Conservation (phyloP, 1,284 basidiomycete genomes). For the Bjerkandera adusta region DNA sequence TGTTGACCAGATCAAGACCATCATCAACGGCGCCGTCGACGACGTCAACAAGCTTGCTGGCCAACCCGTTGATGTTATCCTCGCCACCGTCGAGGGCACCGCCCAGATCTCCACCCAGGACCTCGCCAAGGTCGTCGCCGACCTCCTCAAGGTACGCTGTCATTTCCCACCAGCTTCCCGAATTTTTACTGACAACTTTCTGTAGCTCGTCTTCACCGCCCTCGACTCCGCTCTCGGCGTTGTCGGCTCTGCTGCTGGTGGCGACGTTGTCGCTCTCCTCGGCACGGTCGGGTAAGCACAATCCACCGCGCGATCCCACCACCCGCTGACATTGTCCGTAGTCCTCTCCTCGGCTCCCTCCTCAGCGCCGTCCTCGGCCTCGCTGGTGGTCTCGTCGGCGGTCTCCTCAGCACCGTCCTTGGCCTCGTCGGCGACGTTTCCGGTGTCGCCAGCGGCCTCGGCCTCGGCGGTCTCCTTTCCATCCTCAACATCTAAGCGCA, state of each 20-base stretch:
- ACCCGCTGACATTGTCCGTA: background rate
- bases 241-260: slow-evolving; percentile 23
- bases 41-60: slow-evolving; percentile 36
- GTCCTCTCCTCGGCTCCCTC: too few relatives aligned
- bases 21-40: slow-evolving; percentile 29
- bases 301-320: background rate
- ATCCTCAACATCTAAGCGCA: too few relatives aligned
- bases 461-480: too few relatives aligned
- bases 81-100: slow-evolving; percentile 31
- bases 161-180: background rate
- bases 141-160: slow-evolving; percentile 22
- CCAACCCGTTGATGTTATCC: slow-evolving; percentile 26
- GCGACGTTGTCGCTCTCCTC: slow-evolving; percentile 26
- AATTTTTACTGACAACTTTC: slow-evolving; percentile 12
- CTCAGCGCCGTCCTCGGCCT: slow-evolving; percentile 30
- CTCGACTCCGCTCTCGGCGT: slow-evolving; percentile 34
- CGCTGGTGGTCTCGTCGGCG: slow-evolving; percentile 22
- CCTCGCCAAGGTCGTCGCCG: slow-evolving; percentile 30
- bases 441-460: too few relatives aligned
- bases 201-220: slow-evolving; percentile 33
- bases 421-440: too few relatives aligned
- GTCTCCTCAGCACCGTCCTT: too few relatives aligned
- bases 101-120: slow-evolving; percentile 27
- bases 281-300: slow-evolving; percentile 27
- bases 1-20: slow-evolving; percentile 28